These are phyloP conservation scores for Fusarium sp. DNA, from an alignment of 2,329 filamentous ascomycete species.

Conservation along the genomic window DNA sequence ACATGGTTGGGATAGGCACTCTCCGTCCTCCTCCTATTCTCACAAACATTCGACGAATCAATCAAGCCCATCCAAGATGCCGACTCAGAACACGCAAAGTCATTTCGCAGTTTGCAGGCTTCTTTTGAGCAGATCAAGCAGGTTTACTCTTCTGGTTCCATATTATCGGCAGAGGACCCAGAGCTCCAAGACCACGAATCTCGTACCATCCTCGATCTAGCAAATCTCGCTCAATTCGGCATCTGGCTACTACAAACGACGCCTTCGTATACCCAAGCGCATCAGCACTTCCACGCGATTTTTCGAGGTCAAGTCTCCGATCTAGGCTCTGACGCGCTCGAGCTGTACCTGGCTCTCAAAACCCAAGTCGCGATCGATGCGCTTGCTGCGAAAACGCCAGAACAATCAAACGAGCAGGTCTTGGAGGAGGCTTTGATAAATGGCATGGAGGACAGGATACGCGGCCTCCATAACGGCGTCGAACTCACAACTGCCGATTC, in stretches of 20 bases:
- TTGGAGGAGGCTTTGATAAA: constrained; percentile 67
- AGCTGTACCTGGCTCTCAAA: constrained; percentile 60
- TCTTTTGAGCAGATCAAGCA: constrained; percentile 51
- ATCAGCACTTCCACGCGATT: constrained; percentile 58
- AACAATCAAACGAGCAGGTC: constrained; percentile 61
- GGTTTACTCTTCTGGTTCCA: constrained; percentile 49
- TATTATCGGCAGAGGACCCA: constrained; percentile 51
- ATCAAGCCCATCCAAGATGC: constrained; percentile 49
- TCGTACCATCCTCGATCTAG: constrained; percentile 56
- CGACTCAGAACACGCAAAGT: constrained; percentile 50
- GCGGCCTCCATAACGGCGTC: constrained; percentile 47
- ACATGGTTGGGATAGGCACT: constrained; percentile 49
- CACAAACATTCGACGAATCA: constrained; percentile 53
- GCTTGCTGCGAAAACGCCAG: constrained; percentile 62
- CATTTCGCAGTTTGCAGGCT: constrained; percentile 48
- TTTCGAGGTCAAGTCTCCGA: constrained; percentile 60
- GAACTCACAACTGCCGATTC: constrained; percentile 52
- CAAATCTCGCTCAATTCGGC: constrained; percentile 61
- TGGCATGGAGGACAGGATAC: constrained; percentile 63
- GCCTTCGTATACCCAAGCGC: constrained; percentile 55
- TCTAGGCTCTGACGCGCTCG: constrained; percentile 55
- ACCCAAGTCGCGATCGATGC: constrained; percentile 64
- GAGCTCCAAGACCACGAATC: constrained; percentile 49
- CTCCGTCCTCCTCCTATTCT: constrained; percentile 53
- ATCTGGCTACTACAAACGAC: constrained; percentile 54